Conservation (phyloP, 305 asterid genomes). For the Rubia balearica region DNA sequence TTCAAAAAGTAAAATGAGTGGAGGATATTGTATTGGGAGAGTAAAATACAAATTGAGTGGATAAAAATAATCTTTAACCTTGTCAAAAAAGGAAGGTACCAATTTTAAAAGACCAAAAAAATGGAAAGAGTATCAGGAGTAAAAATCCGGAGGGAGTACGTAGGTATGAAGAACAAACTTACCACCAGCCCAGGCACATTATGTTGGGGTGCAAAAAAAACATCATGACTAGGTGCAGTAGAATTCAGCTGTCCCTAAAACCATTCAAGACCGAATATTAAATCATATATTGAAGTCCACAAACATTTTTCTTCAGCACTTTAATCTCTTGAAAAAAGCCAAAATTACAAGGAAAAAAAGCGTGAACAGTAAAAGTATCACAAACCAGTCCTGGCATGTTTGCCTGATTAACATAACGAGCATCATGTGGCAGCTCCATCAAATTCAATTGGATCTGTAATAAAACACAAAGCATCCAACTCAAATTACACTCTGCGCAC, state of each 20-base stretch:
- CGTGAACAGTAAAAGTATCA: slow-evolving; percentile 7
- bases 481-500: slow-evolving; percentile 9
- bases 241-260: slow-evolving; percentile 69
- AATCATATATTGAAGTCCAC: background rate
- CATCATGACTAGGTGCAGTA: slow-evolving; percentile 57
- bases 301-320: background rate
- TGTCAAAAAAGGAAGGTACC: background rate
- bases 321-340: background rate
- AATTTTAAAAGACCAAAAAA: no score
- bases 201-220: slow-evolving; percentile 59
- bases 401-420: slow-evolving; percentile 67
- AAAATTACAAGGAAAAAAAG: slow-evolving; percentile 1
- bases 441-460: slow-evolving; percentile 66
- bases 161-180: slow-evolving; percentile 12
- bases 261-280: slow-evolving; percentile 17
- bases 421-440: slow-evolving; percentile 93
- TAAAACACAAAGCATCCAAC: background rate
- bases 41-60: no score
- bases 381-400: slow-evolving; percentile 82
- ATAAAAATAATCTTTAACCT: no score
- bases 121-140: no score
- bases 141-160: background rate
- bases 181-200: slow-evolving; percentile 65
- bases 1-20: no score
- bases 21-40: no score